These are phyloP conservation scores for Backusella circina DNA, from an alignment of 192 early-diverging fungal species.

Conservation along the genomic window DNA sequence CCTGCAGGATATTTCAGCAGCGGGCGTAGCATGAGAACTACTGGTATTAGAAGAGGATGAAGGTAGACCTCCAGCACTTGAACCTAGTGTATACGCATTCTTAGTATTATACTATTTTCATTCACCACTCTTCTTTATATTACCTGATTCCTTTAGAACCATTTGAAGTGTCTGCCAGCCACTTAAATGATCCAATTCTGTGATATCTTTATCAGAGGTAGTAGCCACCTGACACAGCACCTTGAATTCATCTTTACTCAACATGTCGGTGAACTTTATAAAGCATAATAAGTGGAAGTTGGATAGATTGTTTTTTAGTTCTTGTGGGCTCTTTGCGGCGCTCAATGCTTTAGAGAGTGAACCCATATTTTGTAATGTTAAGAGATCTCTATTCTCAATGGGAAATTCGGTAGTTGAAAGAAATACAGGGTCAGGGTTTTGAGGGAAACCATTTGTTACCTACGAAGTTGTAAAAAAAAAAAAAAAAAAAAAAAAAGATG, in stretches of 20 bases:
- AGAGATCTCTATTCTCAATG: conserved; percentile 75
- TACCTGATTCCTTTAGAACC: conserved; percentile 50
- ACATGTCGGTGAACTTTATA: conserved; percentile 58
- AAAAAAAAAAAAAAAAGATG: conserved; percentile 11
- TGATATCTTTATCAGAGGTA: conserved; percentile 26
- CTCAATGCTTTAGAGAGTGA: conserved; percentile 54
- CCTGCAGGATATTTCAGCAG: conserved; percentile 56
- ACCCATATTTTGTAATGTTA: conserved; percentile 54
- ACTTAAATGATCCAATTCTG: conserved; percentile 35
- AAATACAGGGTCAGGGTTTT: conserved; percentile 74
- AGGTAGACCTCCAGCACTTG: not conserved
- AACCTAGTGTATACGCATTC: not conserved
- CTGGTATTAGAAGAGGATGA: not conserved
- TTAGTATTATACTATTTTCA: not conserved
- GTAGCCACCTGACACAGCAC: conserved; percentile 38
- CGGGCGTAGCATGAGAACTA: conserved; percentile 18
- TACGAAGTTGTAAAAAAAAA: conserved; percentile 27
- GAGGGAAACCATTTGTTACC: conserved; percentile 89
- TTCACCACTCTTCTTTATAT: not conserved
- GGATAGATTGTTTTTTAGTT: conserved; percentile 53
- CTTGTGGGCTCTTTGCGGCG: conserved; percentile 23
- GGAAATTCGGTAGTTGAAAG: conserved; percentile 53
- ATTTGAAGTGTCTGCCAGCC: conserved; percentile 74
- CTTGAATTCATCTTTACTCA: conserved; percentile 60
- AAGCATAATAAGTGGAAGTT: conserved; percentile 88